Evolutionary conservation across 805 yeast genomes (phyloP), one percentile per base, ranked within the genome.

Genomic region (Zygoascus tannicola): DNA sequence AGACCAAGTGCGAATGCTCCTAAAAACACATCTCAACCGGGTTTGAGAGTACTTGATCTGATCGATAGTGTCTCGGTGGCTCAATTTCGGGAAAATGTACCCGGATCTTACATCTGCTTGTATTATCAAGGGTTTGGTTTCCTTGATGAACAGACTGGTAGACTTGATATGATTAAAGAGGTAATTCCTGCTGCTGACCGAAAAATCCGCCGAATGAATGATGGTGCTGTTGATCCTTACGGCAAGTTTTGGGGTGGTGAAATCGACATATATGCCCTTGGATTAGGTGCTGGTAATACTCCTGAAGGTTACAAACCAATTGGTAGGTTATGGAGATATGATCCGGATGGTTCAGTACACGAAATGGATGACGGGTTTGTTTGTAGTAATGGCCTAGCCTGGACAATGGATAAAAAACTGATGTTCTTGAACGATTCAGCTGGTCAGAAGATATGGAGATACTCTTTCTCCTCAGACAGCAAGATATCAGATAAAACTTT

Each of bases 191-290:
- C 28, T 5, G 35, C 39, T 20, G 63, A 59, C 20, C 55, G 62
- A 32, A 40, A 44, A 20, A 47, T 47, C 35, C 44, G 60, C 36
- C 50, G 85, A 56, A 79, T 92, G 35, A 86, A 86, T 57, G 96
- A 86, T 57, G 95, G 95, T 0, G 76, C 77, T 36, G 74, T 84
- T 38, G 87, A 84, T 46, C 81, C 85, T 5, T 66, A 75, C 56
- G 94, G 95, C 2, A 71, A 79, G 51, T 71, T 86, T 43, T 84
- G 78, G 78, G 78, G 75, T 21, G 63, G 62, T 14, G 67, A 63
- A 49, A 55, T 62, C 30, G 66, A 62, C 41, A 51, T 50, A 35
- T 43, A 44, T 26, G 57, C 57, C 12, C 48, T 58, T 20, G 44
- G 55, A 4, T 44, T 40, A 16, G 66, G 66, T 8, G 54, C 56